A percentile compares a stretch with the other conserved stretches of the same genome.
Conservation (phyloP, 345 rosid genomes). For the Toxicodendron radicans region DNA sequence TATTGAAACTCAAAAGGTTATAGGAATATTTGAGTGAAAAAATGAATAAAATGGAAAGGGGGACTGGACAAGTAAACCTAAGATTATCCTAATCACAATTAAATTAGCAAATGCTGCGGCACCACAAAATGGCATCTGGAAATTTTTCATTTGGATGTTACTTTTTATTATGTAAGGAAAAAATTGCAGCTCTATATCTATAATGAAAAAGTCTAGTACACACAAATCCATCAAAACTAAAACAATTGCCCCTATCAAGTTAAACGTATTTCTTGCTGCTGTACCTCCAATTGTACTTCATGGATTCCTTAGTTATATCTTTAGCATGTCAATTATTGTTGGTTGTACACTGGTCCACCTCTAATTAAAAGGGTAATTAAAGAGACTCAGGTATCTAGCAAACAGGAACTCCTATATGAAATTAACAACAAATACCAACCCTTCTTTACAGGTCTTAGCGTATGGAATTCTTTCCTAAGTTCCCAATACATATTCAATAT, state of each 20-base stretch:
- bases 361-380: neutral
- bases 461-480: neutral
- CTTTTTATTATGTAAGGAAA: neutral
- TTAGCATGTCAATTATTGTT: neutral
- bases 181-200: neutral
- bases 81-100: neutral
- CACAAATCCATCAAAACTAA: neutral
- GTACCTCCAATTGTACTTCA: neutral
- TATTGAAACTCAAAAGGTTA: neutral
- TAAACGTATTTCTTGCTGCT: neutral
- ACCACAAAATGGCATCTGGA: conserved; percentile 3
- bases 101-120: neutral
- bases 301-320: neutral
- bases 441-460: neutral
- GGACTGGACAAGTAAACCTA: neutral
- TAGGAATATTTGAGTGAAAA: neutral
- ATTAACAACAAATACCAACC: neutral
- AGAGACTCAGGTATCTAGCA: neutral
- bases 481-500: neutral
- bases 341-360: neutral
- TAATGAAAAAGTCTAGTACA: neutral
- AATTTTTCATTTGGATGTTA: neutral
- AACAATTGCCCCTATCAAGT: neutral
- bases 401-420: neutral
- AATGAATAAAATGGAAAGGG: neutral